phyloP scores from a whole-genome alignment of 2,329 filamentous ascomycete species.

The Sarocladium brachiariae region DNA sequence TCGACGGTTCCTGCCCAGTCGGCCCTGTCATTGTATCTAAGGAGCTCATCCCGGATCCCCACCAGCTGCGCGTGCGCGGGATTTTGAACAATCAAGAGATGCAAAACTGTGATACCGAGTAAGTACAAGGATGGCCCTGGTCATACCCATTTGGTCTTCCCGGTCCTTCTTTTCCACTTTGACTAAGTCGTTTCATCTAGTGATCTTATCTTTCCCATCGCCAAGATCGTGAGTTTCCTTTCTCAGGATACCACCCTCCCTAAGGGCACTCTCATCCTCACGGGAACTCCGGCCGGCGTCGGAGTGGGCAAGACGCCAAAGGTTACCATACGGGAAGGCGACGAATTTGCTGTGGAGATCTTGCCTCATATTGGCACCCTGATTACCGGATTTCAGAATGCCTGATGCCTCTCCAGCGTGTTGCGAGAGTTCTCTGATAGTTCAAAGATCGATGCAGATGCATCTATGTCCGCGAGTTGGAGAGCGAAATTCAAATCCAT shows the following conservation, averaged over 20 bases:
- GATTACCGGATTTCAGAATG: slow-evolving; percentile 23
- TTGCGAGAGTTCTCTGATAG: too few relatives aligned
- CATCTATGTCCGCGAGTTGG: not conserved
- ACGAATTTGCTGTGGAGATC: slow-evolving; percentile 42
- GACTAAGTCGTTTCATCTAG: too few relatives aligned
- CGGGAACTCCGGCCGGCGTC: slow-evolving; percentile 62
- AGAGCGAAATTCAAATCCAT: not conserved
- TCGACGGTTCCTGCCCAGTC: slow-evolving; percentile 49
- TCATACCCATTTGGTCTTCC: too few relatives aligned
- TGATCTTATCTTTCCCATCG: slow-evolving; percentile 56
- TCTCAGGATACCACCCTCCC: slow-evolving; percentile 55
- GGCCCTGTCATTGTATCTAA: slow-evolving; percentile 59
- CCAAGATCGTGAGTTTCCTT: slow-evolving; percentile 50
- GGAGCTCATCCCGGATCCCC: slow-evolving; percentile 48
- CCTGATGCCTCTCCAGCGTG: too few relatives aligned
- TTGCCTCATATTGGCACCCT: slow-evolving; percentile 35
- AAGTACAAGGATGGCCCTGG: too few relatives aligned
- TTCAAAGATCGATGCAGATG: too few relatives aligned
- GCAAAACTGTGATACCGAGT: not conserved
- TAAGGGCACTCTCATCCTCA: slow-evolving; percentile 58
- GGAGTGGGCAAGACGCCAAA: slow-evolving; percentile 62
- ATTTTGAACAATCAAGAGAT: slow-evolving; percentile 43
- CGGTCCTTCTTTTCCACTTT: too few relatives aligned
- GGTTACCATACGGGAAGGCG: slow-evolving; percentile 61
- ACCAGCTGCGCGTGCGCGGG: slow-evolving; percentile 46